Evolutionary conservation across 2,329 filamentous ascomycete genomes (phyloP).

Genomic region (Colletotrichum viniferum): DNA sequence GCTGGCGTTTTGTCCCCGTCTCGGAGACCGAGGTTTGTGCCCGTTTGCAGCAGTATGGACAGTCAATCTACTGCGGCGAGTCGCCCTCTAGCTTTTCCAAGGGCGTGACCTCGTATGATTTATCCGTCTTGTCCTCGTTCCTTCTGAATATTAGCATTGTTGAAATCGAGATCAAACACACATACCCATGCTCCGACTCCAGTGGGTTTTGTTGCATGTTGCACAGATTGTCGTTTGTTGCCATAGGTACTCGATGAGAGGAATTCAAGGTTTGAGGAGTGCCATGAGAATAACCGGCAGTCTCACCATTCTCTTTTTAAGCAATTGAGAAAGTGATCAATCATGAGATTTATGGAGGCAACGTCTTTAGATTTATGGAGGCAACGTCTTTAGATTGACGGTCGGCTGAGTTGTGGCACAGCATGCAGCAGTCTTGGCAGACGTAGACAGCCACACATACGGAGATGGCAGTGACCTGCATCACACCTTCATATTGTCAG

Average conservation of each 20-base stretch:
- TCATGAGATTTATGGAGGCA: neutral
- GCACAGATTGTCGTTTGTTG: neutral
- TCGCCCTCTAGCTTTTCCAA: neutral
- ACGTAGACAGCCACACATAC: neutral
- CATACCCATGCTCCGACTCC: neutral
- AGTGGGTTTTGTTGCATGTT: neutral
- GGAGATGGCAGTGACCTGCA: neutral
- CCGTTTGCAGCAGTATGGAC: neutral
- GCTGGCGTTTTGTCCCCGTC: neutral
- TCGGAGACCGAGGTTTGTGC: neutral
- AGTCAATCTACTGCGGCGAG: neutral
- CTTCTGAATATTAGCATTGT: neutral
- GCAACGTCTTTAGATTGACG: neutral
- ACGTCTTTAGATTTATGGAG: neutral
- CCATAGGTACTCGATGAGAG: neutral
- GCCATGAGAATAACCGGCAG: neutral
- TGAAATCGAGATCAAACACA: neutral
- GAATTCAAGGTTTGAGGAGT: neutral
- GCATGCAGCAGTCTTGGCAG: neutral
- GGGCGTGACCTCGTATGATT: neutral
- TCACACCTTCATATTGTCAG: neutral
- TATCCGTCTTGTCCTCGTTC: neutral
- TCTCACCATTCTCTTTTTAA: fast-evolving
- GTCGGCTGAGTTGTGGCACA: neutral
- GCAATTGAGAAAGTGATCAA: fast-evolving